These are phyloP conservation scores for Vitis amurensis DNA, from an alignment of 164 flowering plant species.

Conservation along the genomic window DNA sequence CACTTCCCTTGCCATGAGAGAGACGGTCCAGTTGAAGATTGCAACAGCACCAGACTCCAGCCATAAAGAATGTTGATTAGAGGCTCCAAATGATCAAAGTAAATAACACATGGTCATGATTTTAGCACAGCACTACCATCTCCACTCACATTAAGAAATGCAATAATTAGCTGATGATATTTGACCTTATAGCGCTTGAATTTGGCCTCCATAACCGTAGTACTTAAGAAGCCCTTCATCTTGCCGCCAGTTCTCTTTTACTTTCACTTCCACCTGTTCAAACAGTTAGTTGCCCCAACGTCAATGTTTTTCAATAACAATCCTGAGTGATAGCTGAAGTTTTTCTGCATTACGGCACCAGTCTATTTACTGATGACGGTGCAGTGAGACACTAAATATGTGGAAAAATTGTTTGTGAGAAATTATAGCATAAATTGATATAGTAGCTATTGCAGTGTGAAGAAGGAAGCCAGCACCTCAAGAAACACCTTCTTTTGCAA, in stretches of 20 bases:
- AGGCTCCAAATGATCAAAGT: no score
- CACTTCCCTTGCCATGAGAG: no score
- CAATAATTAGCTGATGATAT: background rate
- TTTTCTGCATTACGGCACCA: no score
- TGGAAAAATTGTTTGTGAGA: background rate
- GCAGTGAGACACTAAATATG: background rate
- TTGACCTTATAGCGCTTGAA: constrained; percentile 41
- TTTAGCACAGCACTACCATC: background rate
- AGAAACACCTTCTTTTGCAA: constrained; percentile 94
- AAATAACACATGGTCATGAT: no score
- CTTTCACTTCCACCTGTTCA: constrained; percentile 82
- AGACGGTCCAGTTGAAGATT: no score
- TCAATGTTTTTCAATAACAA: background rate
- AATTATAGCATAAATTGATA: background rate
- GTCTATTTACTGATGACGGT: background rate
- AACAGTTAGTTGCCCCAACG: background rate
- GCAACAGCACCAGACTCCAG: no score
- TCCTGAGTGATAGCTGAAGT: background rate
- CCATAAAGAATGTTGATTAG: no score
- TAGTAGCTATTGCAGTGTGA: background rate
- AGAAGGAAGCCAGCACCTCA: constrained; percentile 51
- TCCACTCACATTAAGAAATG: background rate
- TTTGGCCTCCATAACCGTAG: constrained; percentile 91
- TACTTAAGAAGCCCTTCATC: constrained; percentile 84
- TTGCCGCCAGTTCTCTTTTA: constrained; percentile 92